Evolutionary conservation across 306 rosid genomes (phyloP).

Genomic region (Abrus pulchellus): DNA sequence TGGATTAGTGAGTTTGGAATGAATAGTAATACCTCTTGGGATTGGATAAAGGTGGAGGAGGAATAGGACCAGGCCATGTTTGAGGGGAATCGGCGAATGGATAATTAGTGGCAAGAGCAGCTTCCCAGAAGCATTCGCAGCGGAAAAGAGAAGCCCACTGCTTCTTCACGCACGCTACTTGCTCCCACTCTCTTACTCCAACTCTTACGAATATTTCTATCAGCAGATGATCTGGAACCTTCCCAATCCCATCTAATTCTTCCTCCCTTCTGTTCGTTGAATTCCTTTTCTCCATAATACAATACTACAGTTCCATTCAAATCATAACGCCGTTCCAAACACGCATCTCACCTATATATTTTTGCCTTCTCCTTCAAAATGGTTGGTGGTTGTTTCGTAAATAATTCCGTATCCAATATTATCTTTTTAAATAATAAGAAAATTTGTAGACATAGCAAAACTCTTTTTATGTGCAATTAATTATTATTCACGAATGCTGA

Average conservation of each 20-base stretch:
- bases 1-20: too few species aligned
- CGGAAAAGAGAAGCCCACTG: constrained; percentile 75
- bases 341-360: too few species aligned
- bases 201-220: constrained; percentile 73
- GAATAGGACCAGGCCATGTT: constrained; percentile 82
- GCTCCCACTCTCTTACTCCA: constrained; percentile 64
- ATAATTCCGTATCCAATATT: too few species aligned
- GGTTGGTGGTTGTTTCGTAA: too few species aligned
- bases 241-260: constrained; percentile 40
- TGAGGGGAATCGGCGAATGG: constrained; percentile 61
- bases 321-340: too few species aligned
- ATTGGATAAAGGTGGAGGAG: constrained; percentile 57
- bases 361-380: too few species aligned
- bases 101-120: constrained; percentile 62
- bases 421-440: too few species aligned
- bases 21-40: constrained; percentile 56
- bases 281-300: constrained; percentile 14
- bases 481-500: too few species aligned
- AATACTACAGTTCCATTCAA: too few species aligned
- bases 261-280: background rate
- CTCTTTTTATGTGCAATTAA: too few species aligned
- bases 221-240: constrained; percentile 75
- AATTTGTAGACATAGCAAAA: too few species aligned
- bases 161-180: constrained; percentile 65
- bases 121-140: constrained; percentile 74